Evolutionary conservation across 2,329 filamentous ascomycete genomes (phyloP).

Genomic region (Chrysoporthe cubensis): DNA sequence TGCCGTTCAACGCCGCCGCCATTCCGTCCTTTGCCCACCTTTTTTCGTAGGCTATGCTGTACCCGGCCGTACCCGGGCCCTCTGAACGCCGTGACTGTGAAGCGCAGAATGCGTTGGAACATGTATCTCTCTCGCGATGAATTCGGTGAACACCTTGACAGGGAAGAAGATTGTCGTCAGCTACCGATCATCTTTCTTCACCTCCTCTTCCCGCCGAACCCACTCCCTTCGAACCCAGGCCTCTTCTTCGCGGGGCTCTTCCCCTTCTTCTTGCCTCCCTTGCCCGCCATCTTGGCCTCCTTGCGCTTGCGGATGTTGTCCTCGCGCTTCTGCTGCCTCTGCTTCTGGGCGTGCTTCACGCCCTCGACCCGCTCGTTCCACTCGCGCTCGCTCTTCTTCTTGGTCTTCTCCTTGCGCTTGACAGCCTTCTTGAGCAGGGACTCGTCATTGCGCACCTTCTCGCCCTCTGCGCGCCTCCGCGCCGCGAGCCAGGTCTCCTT

Average conservation of each 20-base stretch:
- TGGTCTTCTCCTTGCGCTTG: slow-evolving; percentile 87
- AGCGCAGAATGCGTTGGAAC: slow-evolving; percentile 7
- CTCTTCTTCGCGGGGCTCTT: slow-evolving; percentile 61
- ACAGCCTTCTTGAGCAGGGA: slow-evolving; percentile 88
- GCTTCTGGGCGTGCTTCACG: slow-evolving; percentile 75
- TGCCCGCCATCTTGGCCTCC: slow-evolving; percentile 70
- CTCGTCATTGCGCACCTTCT: slow-evolving; percentile 86
- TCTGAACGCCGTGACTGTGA: slow-evolving; percentile 16
- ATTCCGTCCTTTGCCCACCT: background rate
- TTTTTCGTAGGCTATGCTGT: slow-evolving; percentile 18
- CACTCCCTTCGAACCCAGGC: slow-evolving; percentile 71
- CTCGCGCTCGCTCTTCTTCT: slow-evolving; percentile 89
- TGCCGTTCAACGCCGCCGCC: slow-evolving; percentile 1
- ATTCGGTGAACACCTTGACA: background rate
- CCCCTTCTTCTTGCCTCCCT: slow-evolving; percentile 58
- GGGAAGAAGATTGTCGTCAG: background rate
- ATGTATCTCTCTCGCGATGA: background rate
- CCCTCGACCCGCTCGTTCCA: slow-evolving; percentile 77
- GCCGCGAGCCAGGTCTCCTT: slow-evolving; percentile 95
- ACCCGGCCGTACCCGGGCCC: slow-evolving; percentile 6
- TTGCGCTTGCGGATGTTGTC: slow-evolving; percentile 75
- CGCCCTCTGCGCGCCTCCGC: slow-evolving; percentile 84
- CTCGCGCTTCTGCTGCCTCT: slow-evolving; percentile 81
- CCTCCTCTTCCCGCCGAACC: slow-evolving; percentile 56
- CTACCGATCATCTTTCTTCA: slow-evolving; percentile 29